Evolutionary conservation across 345 rosid species (phyloP), one percentile per base, ranked within the genome.

Genomic region (Hypericum androsaemum): DNA sequence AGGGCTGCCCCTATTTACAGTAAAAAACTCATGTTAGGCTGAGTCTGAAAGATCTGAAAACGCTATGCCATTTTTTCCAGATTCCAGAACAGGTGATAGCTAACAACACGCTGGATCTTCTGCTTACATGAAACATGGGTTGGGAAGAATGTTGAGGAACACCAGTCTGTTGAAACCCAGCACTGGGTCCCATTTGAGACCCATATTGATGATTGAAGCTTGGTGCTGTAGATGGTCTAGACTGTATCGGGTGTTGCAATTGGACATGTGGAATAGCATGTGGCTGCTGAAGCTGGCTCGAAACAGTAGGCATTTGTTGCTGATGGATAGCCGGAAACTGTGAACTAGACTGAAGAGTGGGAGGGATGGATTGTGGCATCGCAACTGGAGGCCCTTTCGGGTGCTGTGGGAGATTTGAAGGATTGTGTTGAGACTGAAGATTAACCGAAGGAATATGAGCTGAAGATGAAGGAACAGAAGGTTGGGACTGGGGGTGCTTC

Each of bases 91-190:
- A 6, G 7, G 10, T 41, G 48, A 51, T 61, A 35, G 12, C 39
- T 13, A 14, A 53, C 37, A 64, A 41, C 40, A 8, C n/a, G 41
- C 40, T 22, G 28, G 32, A 65, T 41, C 53, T 60, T 57, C 46
- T 60, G 55, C 94, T 81, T 65, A 92, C 97, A 71, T 78, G 95
- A 79, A 68, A 88, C 68, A 78, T 59, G 12, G 87, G 78, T 45
- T 83, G 94, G 52, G 86, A 74, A 56, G 46, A 72, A 74, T 80
- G 90, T 66, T 88, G 96, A 66, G 82, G 83, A 64, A 73, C 79
- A 43, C 68, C 77, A 53, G 78, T 68, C 56, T 77, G 88, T 57
- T 81, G 95, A 67, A 73, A 85, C 53, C 85, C 90, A 64, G 64
- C 37, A 74, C 61, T 76, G 43, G 86, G 78, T 42, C 82, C 89